Percentiles rank a stretch among this genome's conserved stretches.
These are phyloP conservation scores for Chytriomyces sp. DNA, from an alignment of 192 early-diverging fungal genomes.

Conservation along the genomic window DNA sequence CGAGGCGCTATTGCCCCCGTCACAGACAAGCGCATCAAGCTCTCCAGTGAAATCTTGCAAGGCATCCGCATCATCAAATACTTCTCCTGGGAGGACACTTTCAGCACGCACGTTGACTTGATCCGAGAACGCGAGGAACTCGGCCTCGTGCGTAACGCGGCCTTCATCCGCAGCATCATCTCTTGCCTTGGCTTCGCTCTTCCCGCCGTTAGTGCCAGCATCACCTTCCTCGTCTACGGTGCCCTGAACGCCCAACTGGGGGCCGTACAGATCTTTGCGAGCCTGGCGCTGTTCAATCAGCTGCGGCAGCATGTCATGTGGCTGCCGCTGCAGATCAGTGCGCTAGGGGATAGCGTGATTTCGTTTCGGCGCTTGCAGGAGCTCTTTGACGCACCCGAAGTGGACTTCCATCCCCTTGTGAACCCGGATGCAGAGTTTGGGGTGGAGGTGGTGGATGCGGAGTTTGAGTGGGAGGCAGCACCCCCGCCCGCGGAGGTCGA, in stretches of 20 bases:
- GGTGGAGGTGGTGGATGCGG: constrained; percentile 57
- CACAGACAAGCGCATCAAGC: constrained; percentile 74
- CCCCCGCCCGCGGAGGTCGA: constrained; percentile 7
- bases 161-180: constrained; percentile 12
- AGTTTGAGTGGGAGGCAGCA: constrained; percentile 67
- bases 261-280: constrained; percentile 44
- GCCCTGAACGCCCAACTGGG: not conserved
- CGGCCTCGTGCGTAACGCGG: constrained; percentile 1
- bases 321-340: constrained; percentile 44
- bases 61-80: constrained; percentile 81
- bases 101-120: constrained; percentile 64
- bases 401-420: constrained; percentile 55
- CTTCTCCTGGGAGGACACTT: constrained; percentile 67
- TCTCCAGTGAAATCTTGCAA: constrained; percentile 66
- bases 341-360: constrained; percentile 48
- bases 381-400: constrained; percentile 61
- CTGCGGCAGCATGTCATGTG: constrained; percentile 57
- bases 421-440: constrained; percentile 51
- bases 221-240: constrained; percentile 52
- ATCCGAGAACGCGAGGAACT: constrained; percentile 47
- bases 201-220: constrained; percentile 42
- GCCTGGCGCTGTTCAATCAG: constrained; percentile 45
- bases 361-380: constrained; percentile 47
- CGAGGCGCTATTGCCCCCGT: constrained; percentile 50
- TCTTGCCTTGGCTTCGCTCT: constrained; percentile 47